Evolutionary conservation across 208 protist genomes (phyloP).

Genomic region (Porcisia hertigi): DNA sequence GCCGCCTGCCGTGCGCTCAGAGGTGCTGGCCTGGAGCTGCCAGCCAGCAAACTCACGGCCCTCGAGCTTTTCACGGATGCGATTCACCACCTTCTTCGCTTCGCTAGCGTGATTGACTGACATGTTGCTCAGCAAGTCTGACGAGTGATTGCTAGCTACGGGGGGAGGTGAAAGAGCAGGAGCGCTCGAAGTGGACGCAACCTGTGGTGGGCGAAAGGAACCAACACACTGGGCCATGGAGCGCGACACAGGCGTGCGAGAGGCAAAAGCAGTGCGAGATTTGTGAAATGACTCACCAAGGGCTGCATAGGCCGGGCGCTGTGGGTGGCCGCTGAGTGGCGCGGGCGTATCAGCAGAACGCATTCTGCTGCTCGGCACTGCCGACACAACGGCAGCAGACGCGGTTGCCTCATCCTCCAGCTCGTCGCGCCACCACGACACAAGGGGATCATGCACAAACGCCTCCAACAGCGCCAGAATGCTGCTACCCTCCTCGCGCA

Average conservation of each 20-base stretch:
- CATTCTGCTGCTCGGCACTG: slow-evolving; percentile 21
- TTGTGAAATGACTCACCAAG: slow-evolving; percentile 46
- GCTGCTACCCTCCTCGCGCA: slow-evolving; percentile 98
- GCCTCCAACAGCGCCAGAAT: slow-evolving; percentile 99
- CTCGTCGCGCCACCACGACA: slow-evolving; percentile 97
- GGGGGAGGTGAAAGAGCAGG: background rate
- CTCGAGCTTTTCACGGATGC: slow-evolving; percentile 98
- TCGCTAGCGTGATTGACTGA: slow-evolving; percentile 84
- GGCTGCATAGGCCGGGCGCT: slow-evolving; percentile 37
- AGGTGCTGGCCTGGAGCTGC: slow-evolving; percentile 12
- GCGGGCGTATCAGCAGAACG: slow-evolving; percentile 9
- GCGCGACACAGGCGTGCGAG: slow-evolving; percentile 29
- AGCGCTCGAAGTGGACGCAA: slow-evolving; percentile 14
- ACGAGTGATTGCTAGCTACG: slow-evolving; percentile 16
- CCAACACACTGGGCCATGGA: slow-evolving; percentile 7
- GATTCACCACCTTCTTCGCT: slow-evolving; percentile 95
- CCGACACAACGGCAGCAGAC: slow-evolving; percentile 9
- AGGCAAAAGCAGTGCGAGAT: slow-evolving; percentile 27
- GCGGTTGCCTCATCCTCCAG: slow-evolving; percentile 25
- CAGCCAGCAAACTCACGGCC: slow-evolving; percentile 95
- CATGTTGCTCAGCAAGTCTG: slow-evolving; percentile 21
- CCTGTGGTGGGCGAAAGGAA: slow-evolving; percentile 21
- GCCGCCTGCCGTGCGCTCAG: slow-evolving; percentile 11
- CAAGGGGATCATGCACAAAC: slow-evolving; percentile 99
- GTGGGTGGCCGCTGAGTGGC: slow-evolving; percentile 23